Percentiles rank a stretch among this genome's conserved stretches.
These are phyloP conservation scores for Oenanthe javanica DNA, from an alignment of 140 eudicot species.

Conservation along the genomic window DNA sequence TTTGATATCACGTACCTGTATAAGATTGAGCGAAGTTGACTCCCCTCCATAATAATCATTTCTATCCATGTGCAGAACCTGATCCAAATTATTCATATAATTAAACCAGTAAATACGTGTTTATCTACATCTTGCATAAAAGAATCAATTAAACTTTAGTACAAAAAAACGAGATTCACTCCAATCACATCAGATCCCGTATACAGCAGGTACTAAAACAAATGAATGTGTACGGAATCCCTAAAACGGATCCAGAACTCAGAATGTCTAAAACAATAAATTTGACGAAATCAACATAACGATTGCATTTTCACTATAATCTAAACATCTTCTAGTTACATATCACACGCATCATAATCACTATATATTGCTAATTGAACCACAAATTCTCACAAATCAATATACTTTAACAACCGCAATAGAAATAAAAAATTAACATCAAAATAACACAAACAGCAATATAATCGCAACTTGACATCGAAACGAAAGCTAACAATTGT, in stretches of 20 bases:
- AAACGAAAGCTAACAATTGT: neutral
- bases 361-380: too few relatives aligned
- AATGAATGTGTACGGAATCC: neutral
- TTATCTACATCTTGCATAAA: neutral
- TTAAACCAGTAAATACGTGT: conserved; percentile 1
- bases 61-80: conserved; percentile 97
- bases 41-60: conserved; percentile 97
- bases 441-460: neutral
- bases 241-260: neutral
- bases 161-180: conserved; percentile 5
- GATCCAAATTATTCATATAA: conserved; percentile 15
- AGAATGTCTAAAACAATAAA: too few relatives aligned
- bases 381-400: neutral
- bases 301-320: too few relatives aligned
- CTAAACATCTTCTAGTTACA: neutral
- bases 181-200: neutral
- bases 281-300: neutral
- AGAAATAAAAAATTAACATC: neutral
- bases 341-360: neutral
- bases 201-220: neutral
- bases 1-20: conserved; percentile 49
- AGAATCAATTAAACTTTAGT: neutral
- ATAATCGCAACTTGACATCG: neutral
- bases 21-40: conserved; percentile 90
- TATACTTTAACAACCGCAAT: neutral